Evolutionary conservation across 2,329 filamentous ascomycete genomes (phyloP).

Genomic region (Pleoardoris graminearum): DNA sequence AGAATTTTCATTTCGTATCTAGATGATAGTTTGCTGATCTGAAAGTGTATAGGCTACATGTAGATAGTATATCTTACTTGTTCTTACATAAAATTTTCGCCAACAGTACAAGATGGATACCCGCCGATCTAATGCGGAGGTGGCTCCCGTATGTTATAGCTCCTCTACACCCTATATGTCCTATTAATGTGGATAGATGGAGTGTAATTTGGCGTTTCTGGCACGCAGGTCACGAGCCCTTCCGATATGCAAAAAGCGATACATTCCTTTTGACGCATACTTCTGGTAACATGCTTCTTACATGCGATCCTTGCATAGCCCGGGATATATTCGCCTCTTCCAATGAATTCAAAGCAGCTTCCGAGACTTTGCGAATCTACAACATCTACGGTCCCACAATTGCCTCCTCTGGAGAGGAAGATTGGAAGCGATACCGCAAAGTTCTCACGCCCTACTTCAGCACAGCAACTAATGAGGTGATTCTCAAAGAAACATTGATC

Average conservation of each 20-base stretch:
- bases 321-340: background rate
- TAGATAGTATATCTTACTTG: background rate
- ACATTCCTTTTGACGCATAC: conserved; percentile 1
- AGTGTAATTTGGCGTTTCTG: background rate
- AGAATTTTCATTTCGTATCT: background rate
- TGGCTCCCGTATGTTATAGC: background rate
- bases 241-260: background rate
- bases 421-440: background rate
- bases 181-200: background rate
- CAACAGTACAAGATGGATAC: background rate
- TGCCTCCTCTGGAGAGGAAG: background rate
- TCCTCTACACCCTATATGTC: background rate
- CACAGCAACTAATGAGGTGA: background rate
- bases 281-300: conserved; percentile 1
- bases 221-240: background rate
- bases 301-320: background rate
- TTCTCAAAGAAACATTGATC: background rate
- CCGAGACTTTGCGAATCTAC: background rate
- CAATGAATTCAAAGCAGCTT: background rate
- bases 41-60: background rate
- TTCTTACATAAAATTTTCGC: background rate
- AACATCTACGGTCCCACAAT: conserved; percentile 5
- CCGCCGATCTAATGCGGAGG: background rate
- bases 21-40: background rate
- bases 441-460: background rate